These are phyloP conservation scores for Coccomyxa subellipsoidea DNA, from an alignment of 163 green algal species.

Conservation along the genomic window DNA sequence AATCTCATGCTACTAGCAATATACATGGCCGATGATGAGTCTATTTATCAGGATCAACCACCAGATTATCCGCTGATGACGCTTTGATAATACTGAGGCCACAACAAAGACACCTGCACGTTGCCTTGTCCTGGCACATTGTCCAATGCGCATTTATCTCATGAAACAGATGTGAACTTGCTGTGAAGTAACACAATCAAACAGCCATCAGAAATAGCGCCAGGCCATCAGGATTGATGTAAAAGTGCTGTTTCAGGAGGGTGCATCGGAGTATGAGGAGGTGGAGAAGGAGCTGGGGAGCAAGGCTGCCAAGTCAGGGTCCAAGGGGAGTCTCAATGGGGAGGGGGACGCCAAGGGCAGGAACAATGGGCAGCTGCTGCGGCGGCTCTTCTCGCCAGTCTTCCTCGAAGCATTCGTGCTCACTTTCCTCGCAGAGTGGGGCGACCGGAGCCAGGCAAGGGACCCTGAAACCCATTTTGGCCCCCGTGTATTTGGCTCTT, in stretches of 20 bases:
- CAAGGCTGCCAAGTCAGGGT: conserved; percentile 12
- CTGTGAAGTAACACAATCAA: too few species aligned
- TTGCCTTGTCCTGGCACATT: neutral
- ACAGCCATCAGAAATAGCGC: too few species aligned
- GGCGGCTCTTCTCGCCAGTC: conserved; percentile 44
- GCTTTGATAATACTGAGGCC: conserved; percentile 5
- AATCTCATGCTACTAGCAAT: neutral
- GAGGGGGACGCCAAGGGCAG: neutral
- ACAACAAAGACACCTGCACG: neutral
- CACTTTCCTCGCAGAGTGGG: conserved; percentile 98
- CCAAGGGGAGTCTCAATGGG: neutral
- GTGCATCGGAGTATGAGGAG: conserved; percentile 78
- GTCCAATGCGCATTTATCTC: too few species aligned
- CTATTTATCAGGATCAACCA: conserved; percentile 7
- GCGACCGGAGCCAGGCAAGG: conserved; percentile 96
- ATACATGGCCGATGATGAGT: conserved; percentile 4
- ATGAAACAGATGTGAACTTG: too few species aligned
- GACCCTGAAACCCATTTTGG: neutral
- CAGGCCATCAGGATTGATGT: neutral
- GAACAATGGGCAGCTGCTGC: neutral
- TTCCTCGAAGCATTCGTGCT: conserved; percentile 92
- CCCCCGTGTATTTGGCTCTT: too few species aligned
- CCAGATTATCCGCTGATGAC: neutral
- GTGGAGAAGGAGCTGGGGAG: conserved; percentile 85
- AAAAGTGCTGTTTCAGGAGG: conserved; percentile 25